These are phyloP conservation scores for Suhomyces faveliae DNA, from an alignment of 805 yeast species.

Conservation along the genomic window DNA sequence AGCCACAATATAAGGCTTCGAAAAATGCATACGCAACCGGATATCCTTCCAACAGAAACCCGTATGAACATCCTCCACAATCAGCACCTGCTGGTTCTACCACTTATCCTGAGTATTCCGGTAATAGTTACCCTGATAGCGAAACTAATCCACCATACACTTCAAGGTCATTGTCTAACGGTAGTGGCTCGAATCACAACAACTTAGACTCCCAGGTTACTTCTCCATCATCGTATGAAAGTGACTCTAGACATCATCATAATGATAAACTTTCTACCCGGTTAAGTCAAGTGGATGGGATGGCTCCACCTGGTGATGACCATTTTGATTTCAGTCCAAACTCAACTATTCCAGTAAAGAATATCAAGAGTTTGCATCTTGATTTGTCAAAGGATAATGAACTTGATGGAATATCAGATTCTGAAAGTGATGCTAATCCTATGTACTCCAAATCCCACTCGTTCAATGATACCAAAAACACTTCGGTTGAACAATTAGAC, in stretches of 20 bases:
- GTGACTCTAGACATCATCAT: not conserved
- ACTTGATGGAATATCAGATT: conserved; percentile 8
- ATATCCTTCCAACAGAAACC: conserved; percentile 4
- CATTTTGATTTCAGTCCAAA: conserved; percentile 17
- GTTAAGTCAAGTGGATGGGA: not conserved
- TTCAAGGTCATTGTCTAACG: not conserved
- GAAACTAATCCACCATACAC: not conserved
- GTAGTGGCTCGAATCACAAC: not conserved
- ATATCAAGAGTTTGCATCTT: conserved; percentile 24
- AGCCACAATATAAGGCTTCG: not conserved
- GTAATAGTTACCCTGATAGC: not conserved
- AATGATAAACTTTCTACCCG: not conserved
- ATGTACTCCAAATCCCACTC: conserved; percentile 6
- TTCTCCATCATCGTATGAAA: not conserved
- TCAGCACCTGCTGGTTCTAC: conserved; percentile 1
- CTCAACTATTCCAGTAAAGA: conserved; percentile 12
- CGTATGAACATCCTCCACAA: conserved; percentile 3
- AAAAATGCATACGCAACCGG: conserved; percentile 3
- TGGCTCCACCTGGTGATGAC: conserved; percentile 2
- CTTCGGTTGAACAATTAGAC: conserved; percentile 7
- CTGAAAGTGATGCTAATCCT: conserved; percentile 5
- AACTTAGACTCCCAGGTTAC: not conserved
- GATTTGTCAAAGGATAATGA: conserved; percentile 8
- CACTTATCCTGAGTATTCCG: not conserved
- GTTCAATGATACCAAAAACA: conserved; percentile 8